Base-by-base conservation (phyloP, 75 land plant genomes). In the Larix kaempferi region DNA sequence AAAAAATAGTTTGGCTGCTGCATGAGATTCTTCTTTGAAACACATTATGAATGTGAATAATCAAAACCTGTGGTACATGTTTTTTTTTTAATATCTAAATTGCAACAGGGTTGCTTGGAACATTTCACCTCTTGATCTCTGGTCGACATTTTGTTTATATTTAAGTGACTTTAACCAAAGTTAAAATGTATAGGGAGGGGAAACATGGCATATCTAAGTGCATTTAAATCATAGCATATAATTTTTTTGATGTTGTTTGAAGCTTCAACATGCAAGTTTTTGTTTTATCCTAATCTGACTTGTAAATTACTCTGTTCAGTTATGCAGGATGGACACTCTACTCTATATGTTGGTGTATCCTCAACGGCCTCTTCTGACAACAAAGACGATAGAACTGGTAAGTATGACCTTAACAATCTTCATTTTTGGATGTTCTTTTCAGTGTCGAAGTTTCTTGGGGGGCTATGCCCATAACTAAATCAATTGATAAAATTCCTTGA, bases 361-460 rank as follows among this genome's bases (percentile, higher is more conserved):
- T 29, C 99, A 98, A 57, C 83, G 94, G 8, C 99, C 99, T 33
- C 81, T 98, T 67, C 80, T 98, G 60, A 95, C 96, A 71, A 98
- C 99, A 69, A 91, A 88, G 87, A 89, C 91, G 73, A 98, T 98
- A 83, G 98, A 98, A 72, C 84, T 98, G 95, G 99, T 97, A 81
- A 74, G 84, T 84, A 3, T 80, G 33, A 29, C 0, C 0, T 29
- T 29, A 19, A 6, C 12, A 67, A 29, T 29, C 33, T 29, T 29
- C 33, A 29, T 29, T 29, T 29, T 23, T 59, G 64, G 33, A 35
- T 76, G 23, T 35, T 56, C 26, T 37, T 58, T 56, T 29, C 8
- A 21, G 12, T 4, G 23, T 35, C 41, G 56, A 13, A 29, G 33
- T 29, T 29, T 29, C 33, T 29, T 29, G 33, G 33, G 33, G 33